Evolutionary conservation across 2,329 filamentous ascomycete species (phyloP), one percentile per base, ranked within the genome.

Genomic region (Fusarium sacchari): DNA sequence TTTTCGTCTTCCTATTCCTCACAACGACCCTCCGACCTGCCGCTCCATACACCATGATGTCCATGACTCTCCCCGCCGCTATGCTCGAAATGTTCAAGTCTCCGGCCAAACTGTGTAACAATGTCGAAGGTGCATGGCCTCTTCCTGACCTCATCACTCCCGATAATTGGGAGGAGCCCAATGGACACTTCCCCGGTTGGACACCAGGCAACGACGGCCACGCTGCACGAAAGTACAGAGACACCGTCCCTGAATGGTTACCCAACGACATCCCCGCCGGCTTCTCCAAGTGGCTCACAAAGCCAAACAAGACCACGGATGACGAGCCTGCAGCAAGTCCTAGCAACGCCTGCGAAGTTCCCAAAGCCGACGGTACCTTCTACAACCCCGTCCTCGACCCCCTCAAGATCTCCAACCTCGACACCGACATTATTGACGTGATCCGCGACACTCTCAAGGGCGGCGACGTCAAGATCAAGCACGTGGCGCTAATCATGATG

Each of bases 401-500:
- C 8, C 75, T 86, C 57, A 84, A 82, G 60, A 81, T 85, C 47
- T 79, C 82, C 4, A 86, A 86, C 47, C 77, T 82, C 18, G 69
- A 83, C 14, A 71, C 78, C 17, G 76, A 79, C 0, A 69, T 85
- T 17, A 65, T 83, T 3, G 66, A 79, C 3, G 67, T 67, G 1
- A 63, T 83, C 3, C 69, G 74, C 36, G 64, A 75, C 12, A 73
- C 72, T 13, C 67, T 83, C 3, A 66, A 56, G 5, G 67, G 76
- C 6, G 69, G 64, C n/a, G 55, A 63, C 9, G 77, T 85, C 36
- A 81, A 81, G 59, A 85, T 86, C 63, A 84, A 84, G 68, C 84
- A 86, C 64, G 79, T 86, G 17, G 78, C 86, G n/a, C 71, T 86
- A 14, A 69, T 86, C 26, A 82, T 84, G 56, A 79, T 86, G 47